phyloP scores from a whole-genome alignment of 257 asterid genomes.

The Solanum chiquidenum region DNA sequence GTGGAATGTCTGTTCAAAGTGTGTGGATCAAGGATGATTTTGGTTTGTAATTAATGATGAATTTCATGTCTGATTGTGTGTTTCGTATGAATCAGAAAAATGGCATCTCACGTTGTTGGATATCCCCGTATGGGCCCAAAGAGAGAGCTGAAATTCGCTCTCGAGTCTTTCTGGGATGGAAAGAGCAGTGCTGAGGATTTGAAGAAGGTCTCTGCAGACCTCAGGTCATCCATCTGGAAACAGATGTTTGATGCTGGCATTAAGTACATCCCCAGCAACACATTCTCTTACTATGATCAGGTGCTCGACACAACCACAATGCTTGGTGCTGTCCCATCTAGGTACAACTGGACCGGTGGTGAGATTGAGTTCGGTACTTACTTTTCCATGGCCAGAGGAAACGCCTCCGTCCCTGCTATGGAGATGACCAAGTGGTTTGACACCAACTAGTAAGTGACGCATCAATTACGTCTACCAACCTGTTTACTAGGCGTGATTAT shows the following conservation, averaged over 20 bases:
- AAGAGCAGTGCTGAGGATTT: slow-evolving; percentile 46
- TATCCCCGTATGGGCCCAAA: slow-evolving; percentile 57
- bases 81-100: slow-evolving; percentile 16
- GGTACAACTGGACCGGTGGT: slow-evolving; percentile 45
- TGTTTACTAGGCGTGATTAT: not conserved
- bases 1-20: not conserved
- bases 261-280: slow-evolving; percentile 52
- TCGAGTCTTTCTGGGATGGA: slow-evolving; percentile 52
- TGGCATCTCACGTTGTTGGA: slow-evolving; percentile 61
- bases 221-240: slow-evolving; percentile 51
- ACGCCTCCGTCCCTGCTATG: slow-evolving; percentile 46
- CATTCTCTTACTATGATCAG: slow-evolving; percentile 44
- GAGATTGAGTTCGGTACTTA: slow-evolving; percentile 37
- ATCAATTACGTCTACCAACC: not conserved
- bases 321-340: slow-evolving; percentile 51
- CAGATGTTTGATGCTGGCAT: slow-evolving; percentile 48
- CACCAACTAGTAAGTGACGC: slow-evolving; percentile 35
- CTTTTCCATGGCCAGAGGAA: slow-evolving; percentile 57
- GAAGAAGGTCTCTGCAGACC: slow-evolving; percentile 37
- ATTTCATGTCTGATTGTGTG: not conserved
- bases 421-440: slow-evolving; percentile 53
- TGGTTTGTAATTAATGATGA: not conserved
- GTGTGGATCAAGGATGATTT: not conserved
- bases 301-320: slow-evolving; percentile 43
- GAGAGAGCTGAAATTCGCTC: slow-evolving; percentile 51